Base-by-base conservation (phyloP, 2,329 filamentous ascomycete genomes). In the Zopfia rhizophila region DNA sequence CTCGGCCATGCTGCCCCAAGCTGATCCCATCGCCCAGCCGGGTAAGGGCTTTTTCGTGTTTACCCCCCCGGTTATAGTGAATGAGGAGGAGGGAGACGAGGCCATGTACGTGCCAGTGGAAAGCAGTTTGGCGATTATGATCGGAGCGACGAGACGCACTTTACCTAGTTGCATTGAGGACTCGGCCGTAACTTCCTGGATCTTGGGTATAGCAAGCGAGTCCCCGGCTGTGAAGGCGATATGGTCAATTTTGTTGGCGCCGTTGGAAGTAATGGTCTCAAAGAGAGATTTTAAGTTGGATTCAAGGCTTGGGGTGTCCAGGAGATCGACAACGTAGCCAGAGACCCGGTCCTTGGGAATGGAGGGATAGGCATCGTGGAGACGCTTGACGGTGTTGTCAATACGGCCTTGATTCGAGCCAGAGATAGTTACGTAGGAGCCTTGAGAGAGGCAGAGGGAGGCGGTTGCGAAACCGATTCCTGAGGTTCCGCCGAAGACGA, bases 401-500 rank as follows among this genome's bases (percentile, higher is more conserved):
- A 88, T 70, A 42, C 81, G 80, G 28, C 68, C 38, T 24, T 77
- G 70, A 23, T 75, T 79, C 8, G 84, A 87, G 11, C 82, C 83
- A 8, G 82, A 82, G 57, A 89, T 80, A 32, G 75, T 79, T 10
- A 89, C 80, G 12, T 60, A 65, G 22, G 80, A 81, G 23, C 82
- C 82, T 38, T 80, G 72, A 28, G 81, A 80, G 25, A 87, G 65
- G 3, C 75, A 71, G 14, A 79, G 79, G 72, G 83, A 78, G 32
- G 86, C 85, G 5, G 86, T 80, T 41, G 74, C 78, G 53, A 78
- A 83, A 22, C 86, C 86, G 27, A 89, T 86, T 33, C 86, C 86
- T 28, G 82, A 79, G 0, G 83, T 82, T 25, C 84, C 87, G 27
- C 86, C 86, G 41, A 89, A 77, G 62, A 89, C 69, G 25, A 89